phyloP scores from a whole-genome alignment of 2,329 filamentous ascomycete genomes.

The Golovinomyces cichoracearum region DNA sequence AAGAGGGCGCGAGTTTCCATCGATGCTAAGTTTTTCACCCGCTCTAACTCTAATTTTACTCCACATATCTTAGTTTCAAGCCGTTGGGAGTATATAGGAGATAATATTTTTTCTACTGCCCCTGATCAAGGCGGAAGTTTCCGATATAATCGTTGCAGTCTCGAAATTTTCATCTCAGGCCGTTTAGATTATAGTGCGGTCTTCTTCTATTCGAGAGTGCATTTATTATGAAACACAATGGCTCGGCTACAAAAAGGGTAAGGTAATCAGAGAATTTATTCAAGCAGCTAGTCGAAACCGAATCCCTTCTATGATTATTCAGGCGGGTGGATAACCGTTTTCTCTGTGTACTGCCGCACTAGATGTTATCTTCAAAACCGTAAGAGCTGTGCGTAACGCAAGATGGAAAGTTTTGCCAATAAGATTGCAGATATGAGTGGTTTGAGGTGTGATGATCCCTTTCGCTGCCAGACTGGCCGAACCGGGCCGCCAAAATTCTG shows the following conservation, averaged over 20 bases:
- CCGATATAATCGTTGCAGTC: neutral
- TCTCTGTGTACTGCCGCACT: neutral
- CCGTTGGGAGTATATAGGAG: too few species aligned
- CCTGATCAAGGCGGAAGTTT: too few species aligned
- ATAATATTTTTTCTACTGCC: too few species aligned
- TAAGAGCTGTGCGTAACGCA: neutral
- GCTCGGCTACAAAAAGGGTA: neutral
- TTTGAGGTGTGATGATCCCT: neutral
- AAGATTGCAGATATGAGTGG: neutral
- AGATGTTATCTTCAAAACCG: neutral
- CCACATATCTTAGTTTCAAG: neutral
- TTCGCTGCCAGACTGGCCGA: neutral
- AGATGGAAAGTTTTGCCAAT: neutral
- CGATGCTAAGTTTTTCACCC: too few species aligned
- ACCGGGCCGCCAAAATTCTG: neutral
- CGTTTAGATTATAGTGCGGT: neutral
- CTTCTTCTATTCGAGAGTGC: neutral
- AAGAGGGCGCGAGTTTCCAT: too few species aligned
- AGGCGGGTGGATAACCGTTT: neutral
- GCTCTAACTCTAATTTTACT: too few species aligned
- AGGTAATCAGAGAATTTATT: neutral
- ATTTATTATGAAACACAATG: neutral
- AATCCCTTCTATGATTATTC: neutral
- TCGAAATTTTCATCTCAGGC: neutral
- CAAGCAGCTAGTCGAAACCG: neutral